Percentiles rank a stretch among this genome's conserved stretches.
Conservation (phyloP, 2,329 filamentous ascomycete genomes). For the Penicillium psychrosexuale region DNA sequence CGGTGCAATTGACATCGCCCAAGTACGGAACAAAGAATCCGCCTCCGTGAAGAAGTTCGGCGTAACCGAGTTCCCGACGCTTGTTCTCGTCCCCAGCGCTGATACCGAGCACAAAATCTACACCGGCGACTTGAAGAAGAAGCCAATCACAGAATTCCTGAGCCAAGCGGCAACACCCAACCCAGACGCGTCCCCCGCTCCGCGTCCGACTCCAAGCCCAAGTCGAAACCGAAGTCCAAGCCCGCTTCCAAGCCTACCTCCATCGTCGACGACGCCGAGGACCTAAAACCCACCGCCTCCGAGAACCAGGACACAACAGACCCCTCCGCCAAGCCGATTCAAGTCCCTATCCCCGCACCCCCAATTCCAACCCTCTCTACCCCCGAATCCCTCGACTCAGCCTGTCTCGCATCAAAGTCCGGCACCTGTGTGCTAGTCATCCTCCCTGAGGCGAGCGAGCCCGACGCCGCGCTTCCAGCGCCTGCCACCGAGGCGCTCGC, state of each 20-base stretch:
- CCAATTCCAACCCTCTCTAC: slow-evolving; percentile 65
- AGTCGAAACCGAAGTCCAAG: slow-evolving; percentile 44
- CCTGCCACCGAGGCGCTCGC: slow-evolving; percentile 54
- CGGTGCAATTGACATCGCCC: slow-evolving; percentile 72
- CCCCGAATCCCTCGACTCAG: slow-evolving; percentile 60
- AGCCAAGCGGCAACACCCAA: slow-evolving; percentile 76
- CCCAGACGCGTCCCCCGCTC: slow-evolving; percentile 57
- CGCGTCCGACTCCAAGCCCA: slow-evolving; percentile 37
- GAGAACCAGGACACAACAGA: slow-evolving; percentile 32
- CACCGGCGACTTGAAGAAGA: slow-evolving; percentile 81
- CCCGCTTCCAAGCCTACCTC: slow-evolving; percentile 49
- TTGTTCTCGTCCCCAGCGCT: slow-evolving; percentile 74
- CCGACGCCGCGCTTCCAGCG: slow-evolving; percentile 47
- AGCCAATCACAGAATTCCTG: slow-evolving; percentile 75
- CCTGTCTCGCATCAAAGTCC: slow-evolving; percentile 73
- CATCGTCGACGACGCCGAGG: slow-evolving; percentile 41
- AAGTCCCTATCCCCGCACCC: slow-evolving; percentile 56
- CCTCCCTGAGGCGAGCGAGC: slow-evolving; percentile 54
- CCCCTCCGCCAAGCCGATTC: slow-evolving; percentile 35
- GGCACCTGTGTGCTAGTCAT: slow-evolving; percentile 80
- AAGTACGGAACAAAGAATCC: slow-evolving; percentile 78
- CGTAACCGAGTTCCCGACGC: slow-evolving; percentile 71
- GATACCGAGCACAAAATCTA: slow-evolving; percentile 68
- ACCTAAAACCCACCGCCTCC: slow-evolving; percentile 51
- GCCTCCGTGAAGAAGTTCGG: slow-evolving; percentile 69